Percentiles rank a stretch among this genome's conserved stretches.
These are phyloP conservation scores for Trametes cinnabarina DNA, from an alignment of 768 basidiomycete genomes.

Conservation along the genomic window DNA sequence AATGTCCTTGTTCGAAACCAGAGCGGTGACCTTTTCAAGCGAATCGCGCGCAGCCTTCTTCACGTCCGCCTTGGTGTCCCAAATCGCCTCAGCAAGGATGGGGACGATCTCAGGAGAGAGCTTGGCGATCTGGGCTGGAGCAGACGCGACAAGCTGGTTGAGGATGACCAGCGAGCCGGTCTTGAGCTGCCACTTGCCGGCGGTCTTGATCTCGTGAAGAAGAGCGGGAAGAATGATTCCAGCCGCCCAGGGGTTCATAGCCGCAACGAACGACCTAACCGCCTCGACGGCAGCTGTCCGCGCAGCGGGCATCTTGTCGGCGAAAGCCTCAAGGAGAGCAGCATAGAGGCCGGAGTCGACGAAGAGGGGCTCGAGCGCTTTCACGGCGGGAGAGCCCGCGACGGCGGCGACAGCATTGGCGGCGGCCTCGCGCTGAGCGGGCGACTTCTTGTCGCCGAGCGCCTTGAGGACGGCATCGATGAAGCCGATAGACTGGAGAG, in stretches of 20 bases:
- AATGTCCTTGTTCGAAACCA: constrained; percentile 98
- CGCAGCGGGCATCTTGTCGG: constrained; percentile 91
- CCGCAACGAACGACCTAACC: constrained; percentile 67
- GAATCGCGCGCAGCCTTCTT: constrained; percentile 97
- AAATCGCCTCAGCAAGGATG: constrained; percentile 91
- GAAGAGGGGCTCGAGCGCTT: constrained; percentile 86
- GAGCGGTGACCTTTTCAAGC: constrained; percentile 89
- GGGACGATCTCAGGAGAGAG: constrained; percentile 96
- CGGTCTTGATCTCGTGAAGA: constrained; percentile 90
- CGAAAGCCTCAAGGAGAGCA: constrained; percentile 86
- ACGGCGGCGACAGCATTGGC: constrained; percentile 67
- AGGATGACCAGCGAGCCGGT: constrained; percentile 78
- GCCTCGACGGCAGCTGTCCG: constrained; percentile 83
- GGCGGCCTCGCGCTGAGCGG: constrained; percentile 87
- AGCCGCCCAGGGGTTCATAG: constrained; percentile 88
- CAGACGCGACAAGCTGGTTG: constrained; percentile 83
- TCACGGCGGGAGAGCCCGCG: constrained; percentile 64
- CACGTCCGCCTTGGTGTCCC: constrained; percentile 98
- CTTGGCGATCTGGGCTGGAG: constrained; percentile 78
- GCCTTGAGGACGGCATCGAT: constrained; percentile 76
- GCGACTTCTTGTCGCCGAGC: constrained; percentile 92
- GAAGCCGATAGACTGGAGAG: constrained; percentile 69
- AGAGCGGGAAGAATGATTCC: constrained; percentile 80
- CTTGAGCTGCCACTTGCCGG: constrained; percentile 98
- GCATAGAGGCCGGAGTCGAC: constrained; percentile 83